phyloP scores from a whole-genome alignment of 352 stramenopile species.

The Phytopythium litorale region DNA sequence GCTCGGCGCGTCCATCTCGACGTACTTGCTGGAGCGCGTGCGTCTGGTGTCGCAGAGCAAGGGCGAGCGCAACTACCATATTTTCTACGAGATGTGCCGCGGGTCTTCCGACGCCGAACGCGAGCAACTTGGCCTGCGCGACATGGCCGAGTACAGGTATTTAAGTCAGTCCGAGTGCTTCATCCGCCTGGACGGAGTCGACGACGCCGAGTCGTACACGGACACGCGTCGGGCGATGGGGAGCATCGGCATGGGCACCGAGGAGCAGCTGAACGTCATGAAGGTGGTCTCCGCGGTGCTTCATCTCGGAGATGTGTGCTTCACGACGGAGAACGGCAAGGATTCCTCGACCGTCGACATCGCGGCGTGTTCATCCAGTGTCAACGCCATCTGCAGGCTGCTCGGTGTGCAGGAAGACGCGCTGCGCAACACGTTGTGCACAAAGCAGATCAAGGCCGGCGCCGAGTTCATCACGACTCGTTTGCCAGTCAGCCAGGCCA shows the following conservation, averaged over 20 bases:
- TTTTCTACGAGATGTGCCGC: conserved; percentile 97
- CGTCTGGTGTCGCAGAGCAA: conserved; percentile 90
- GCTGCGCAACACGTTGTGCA: conserved; percentile 59
- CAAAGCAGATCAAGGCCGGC: conserved; percentile 78
- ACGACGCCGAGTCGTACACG: conserved; percentile 76
- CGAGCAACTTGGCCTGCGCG: conserved; percentile 35
- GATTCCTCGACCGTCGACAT: conserved; percentile 62
- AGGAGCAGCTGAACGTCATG: conserved; percentile 82
- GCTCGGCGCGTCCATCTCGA: conserved; percentile 79
- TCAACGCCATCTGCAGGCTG: conserved; percentile 79
- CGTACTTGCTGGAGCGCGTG: conserved; percentile 96
- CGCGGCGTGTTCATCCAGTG: conserved; percentile 36
- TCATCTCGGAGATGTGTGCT: conserved; percentile 84
- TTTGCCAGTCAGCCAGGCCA: conserved; percentile 58
- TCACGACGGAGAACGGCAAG: conserved; percentile 66
- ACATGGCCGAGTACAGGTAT: conserved; percentile 72
- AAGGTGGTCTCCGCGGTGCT: conserved; percentile 82
- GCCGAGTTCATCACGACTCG: conserved; percentile 73
- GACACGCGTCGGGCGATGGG: conserved; percentile 78
- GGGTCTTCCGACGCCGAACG: conserved; percentile 63
- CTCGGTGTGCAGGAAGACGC: conserved; percentile 61
- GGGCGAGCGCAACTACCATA: conserved; percentile 97
- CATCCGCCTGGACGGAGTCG: conserved; percentile 64
- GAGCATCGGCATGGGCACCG: conserved; percentile 67
- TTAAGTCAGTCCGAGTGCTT: conserved; percentile 82